Conservation (phyloP, 139 green algal genomes). For the Chlamydomonas sp. region DNA sequence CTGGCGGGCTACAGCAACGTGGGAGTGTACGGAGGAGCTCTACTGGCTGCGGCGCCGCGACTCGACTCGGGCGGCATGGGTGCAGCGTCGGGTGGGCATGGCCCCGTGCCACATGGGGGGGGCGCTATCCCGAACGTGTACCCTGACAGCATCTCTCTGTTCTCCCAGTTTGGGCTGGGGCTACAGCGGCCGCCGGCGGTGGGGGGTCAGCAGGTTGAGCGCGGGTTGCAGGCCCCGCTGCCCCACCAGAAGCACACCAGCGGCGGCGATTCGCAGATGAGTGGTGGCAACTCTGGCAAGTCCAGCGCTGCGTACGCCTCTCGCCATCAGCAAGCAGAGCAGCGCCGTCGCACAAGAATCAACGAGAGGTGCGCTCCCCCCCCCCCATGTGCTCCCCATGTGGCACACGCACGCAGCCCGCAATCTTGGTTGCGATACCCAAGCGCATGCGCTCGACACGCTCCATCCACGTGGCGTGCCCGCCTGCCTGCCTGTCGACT, state of each 20-base stretch:
- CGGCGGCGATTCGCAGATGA: background rate
- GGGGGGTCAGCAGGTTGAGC: too few species aligned
- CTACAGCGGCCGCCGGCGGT: background rate
- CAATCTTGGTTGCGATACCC: background rate
- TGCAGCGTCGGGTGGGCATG: too few species aligned
- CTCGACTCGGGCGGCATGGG: too few species aligned
- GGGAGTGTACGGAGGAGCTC: too few species aligned
- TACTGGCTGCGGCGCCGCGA: too few species aligned
- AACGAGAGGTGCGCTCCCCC: conserved; percentile 53
- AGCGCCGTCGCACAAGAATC: conserved; percentile 58
- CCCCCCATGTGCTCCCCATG: background rate
- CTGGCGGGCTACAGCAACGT: too few species aligned
- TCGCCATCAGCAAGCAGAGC: conserved; percentile 61
- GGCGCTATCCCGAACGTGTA: too few species aligned
- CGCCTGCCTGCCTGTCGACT: background rate
- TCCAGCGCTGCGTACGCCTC: conserved; percentile 34
- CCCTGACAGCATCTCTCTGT: background rate
- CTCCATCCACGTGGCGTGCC: background rate
- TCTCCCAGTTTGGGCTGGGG: background rate
- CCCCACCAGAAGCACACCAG: background rate
- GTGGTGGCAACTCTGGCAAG: background rate
- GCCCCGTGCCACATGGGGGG: too few species aligned
- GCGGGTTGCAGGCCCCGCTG: too few species aligned
- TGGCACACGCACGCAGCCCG: background rate
- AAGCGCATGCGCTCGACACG: background rate